Conservation (phyloP, 2,329 filamentous ascomycete genomes). For the Scedosporium boydii region DNA sequence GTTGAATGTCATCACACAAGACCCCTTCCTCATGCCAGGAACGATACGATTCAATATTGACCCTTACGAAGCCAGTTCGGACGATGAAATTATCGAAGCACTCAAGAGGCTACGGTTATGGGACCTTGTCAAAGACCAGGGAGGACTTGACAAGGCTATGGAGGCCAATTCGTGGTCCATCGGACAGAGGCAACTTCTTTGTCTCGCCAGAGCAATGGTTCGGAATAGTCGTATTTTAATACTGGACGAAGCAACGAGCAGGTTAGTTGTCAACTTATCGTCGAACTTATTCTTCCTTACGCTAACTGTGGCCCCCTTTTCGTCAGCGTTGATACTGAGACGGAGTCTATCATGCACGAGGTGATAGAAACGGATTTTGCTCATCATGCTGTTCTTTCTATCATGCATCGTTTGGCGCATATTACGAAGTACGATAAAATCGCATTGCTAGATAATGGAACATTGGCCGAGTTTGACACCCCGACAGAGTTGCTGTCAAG, state of each 20-base stretch:
- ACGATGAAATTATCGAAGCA: conserved; percentile 19
- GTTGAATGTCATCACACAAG: conserved; percentile 43
- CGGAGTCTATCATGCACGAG: conserved; percentile 30
- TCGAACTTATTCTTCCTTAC: conserved; percentile 27
- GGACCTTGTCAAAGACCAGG: conserved; percentile 1
- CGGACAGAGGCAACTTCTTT: conserved; percentile 57
- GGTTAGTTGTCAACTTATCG: conserved; percentile 18
- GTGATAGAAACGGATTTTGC: conserved; percentile 29
- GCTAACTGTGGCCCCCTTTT: too few species aligned
- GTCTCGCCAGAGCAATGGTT: conserved; percentile 49
- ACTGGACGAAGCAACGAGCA: conserved; percentile 18
- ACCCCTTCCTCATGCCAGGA: conserved; percentile 39
- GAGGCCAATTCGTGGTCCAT: conserved; percentile 38
- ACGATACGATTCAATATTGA: conserved; percentile 33
- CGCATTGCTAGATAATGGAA: not conserved
- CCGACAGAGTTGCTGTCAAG: not conserved
- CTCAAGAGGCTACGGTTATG: conserved; percentile 25
- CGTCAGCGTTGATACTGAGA: conserved; percentile 26
- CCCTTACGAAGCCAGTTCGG: conserved; percentile 21
- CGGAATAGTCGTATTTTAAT: not conserved
- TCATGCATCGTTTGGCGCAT: conserved; percentile 28
- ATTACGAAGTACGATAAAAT: not conserved
- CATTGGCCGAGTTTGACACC: not conserved
- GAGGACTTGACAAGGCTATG: conserved; percentile 27
- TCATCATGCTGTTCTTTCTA: conserved; percentile 42